phyloP scores from a whole-genome alignment of 2,329 filamentous ascomycete genomes.

The Cercospora sp. region DNA sequence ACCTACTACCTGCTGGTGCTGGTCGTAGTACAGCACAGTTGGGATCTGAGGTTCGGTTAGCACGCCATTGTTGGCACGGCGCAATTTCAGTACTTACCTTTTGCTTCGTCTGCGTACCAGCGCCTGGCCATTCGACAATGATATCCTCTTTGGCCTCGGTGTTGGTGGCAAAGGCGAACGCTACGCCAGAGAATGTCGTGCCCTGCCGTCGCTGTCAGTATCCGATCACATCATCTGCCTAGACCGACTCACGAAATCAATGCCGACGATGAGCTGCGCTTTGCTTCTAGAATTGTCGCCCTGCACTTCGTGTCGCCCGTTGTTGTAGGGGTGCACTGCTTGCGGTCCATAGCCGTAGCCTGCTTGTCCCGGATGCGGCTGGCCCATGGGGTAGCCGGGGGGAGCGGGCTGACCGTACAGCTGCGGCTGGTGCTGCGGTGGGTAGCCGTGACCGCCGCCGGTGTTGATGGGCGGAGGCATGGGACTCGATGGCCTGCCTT shows the following conservation, averaged over 20 bases:
- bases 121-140: constrained; percentile 97
- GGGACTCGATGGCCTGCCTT: constrained; percentile 50
- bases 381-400: constrained; percentile 43
- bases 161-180: constrained; percentile 90
- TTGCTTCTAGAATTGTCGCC: constrained; percentile 80
- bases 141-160: constrained; percentile 98
- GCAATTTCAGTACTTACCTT: constrained; percentile 62
- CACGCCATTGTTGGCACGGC: constrained; percentile 11
- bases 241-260: constrained; percentile 78
- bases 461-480: constrained; percentile 50
- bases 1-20: constrained; percentile 99
- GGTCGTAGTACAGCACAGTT: constrained; percentile 98
- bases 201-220: constrained; percentile 57
- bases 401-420: constrained; percentile 43
- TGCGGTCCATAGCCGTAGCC: constrained; percentile 25
- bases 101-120: constrained; percentile 96
- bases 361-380: constrained; percentile 31
- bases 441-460: constrained; percentile 52
- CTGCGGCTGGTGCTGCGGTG: constrained; percentile 45
- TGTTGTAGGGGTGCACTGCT: constrained; percentile 19
- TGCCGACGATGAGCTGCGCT: constrained; percentile 95
- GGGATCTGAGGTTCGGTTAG: constrained; percentile 67
- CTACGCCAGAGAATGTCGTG: constrained; percentile 96
- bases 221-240: not conserved
- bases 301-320: constrained; percentile 66